A percentile compares a stretch with the other conserved stretches of the same genome.
Evolutionary conservation across 805 yeast genomes (phyloP).

Genomic region (Suhomyces sp.): DNA sequence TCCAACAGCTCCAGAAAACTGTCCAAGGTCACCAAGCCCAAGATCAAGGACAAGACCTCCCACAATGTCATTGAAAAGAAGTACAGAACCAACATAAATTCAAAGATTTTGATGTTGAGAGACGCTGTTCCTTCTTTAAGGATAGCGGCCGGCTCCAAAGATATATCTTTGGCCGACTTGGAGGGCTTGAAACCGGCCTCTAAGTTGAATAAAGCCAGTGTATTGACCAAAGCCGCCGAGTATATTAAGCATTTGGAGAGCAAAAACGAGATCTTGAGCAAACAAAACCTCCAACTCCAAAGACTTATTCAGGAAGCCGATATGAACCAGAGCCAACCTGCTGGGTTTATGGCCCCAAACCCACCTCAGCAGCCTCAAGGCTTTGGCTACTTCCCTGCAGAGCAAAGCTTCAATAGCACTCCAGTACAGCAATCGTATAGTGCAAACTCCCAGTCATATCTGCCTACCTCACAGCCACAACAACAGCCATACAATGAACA

Average conservation of each 20-base stretch:
- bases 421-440: conserved; percentile 15
- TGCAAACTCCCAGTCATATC: conserved; percentile 6
- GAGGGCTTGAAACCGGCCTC: conserved; percentile 77
- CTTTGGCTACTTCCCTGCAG: conserved; percentile 21
- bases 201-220: conserved; percentile 74
- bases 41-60: conserved; percentile 55
- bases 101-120: conserved; percentile 63
- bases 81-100: conserved; percentile 73
- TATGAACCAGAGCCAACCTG: conserved; percentile 10
- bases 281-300: conserved; percentile 45
- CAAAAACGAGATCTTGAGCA: conserved; percentile 49
- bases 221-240: conserved; percentile 72
- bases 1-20: conserved; percentile 1
- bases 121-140: conserved; percentile 78
- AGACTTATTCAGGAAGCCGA: conserved; percentile 34
- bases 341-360: neutral
- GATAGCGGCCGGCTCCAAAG: conserved; percentile 51
- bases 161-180: conserved; percentile 41
- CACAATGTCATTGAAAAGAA: conserved; percentile 82
- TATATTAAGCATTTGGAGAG: conserved; percentile 70
- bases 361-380: conserved; percentile 8
- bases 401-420: conserved; percentile 16
- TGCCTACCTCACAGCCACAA: conserved; percentile 1
- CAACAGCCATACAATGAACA: neutral
- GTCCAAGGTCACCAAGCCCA: conserved; percentile 40